Percentiles rank a stretch among this genome's conserved stretches.
phyloP scores from a whole-genome alignment of 2,329 filamentous ascomycete species.

The Ascochyta clinopodiicola region DNA sequence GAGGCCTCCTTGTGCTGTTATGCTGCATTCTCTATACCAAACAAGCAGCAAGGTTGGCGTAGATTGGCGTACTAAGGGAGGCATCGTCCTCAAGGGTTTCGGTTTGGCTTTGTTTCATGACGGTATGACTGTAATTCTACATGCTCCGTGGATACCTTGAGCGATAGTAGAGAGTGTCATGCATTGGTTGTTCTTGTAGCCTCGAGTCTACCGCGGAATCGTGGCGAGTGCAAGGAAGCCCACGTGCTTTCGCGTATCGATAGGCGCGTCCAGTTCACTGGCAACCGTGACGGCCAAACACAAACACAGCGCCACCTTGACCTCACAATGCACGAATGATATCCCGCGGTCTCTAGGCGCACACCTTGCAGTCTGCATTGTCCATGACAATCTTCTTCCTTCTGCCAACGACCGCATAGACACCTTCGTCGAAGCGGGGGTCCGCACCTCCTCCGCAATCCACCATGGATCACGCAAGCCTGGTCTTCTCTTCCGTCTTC shows the following conservation, averaged over 20 bases:
- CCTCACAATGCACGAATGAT: background rate
- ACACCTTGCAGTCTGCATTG: background rate
- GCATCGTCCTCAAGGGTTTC: background rate
- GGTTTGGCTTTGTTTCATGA: slow-evolving; percentile 1
- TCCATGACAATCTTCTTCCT: background rate
- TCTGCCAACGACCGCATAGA: slow-evolving; percentile 6
- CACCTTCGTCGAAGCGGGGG: slow-evolving; percentile 27
- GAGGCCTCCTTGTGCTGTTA: background rate
- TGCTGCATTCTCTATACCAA: slow-evolving; percentile 5
- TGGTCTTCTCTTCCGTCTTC: slow-evolving; percentile 55
- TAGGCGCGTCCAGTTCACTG: slow-evolving; percentile 12
- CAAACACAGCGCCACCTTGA: background rate
- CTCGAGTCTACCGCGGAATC: background rate
- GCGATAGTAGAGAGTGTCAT: background rate
- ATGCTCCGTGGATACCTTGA: background rate
- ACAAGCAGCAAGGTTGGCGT: background rate
- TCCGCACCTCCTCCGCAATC: slow-evolving; percentile 21
- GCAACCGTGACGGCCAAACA: slow-evolving; percentile 16
- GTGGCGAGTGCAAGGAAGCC: background rate
- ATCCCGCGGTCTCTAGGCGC: background rate
- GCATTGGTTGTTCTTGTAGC: background rate
- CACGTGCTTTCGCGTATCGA: slow-evolving; percentile 18
- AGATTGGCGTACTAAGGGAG: slow-evolving; percentile 4
- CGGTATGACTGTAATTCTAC: slow-evolving; percentile 9
- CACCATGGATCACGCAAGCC: slow-evolving; percentile 43